Conservation (phyloP, 2,329 filamentous ascomycete genomes). For the Microsporum ferrugineum region DNA sequence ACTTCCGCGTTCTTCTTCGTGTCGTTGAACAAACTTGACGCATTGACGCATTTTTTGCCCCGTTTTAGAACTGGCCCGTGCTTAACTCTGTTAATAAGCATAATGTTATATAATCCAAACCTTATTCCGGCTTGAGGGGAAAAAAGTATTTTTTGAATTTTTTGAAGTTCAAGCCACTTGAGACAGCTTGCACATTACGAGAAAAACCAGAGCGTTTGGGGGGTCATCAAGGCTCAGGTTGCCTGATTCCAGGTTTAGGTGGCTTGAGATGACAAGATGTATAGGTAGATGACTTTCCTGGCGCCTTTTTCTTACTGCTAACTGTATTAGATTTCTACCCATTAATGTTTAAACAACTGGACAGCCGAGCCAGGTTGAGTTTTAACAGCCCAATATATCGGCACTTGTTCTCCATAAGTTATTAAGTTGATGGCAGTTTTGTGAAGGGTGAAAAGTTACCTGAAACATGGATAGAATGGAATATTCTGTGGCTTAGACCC, state of each 20-base stretch:
- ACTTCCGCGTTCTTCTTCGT: background rate
- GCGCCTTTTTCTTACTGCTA: background rate
- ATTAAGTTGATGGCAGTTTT: background rate
- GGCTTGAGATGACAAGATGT: too few relatives aligned
- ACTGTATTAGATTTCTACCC: background rate
- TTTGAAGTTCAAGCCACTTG: background rate
- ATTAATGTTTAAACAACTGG: too few relatives aligned
- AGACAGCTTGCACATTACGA: background rate
- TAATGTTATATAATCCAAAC: background rate
- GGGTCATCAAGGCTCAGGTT: too few relatives aligned
- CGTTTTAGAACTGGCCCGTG: background rate
- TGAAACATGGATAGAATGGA: background rate
- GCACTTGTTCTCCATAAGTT: too few relatives aligned
- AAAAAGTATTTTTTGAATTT: background rate
- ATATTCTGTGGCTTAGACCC: background rate
- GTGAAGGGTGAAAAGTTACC: background rate
- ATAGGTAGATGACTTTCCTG: too few relatives aligned
- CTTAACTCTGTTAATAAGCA: background rate
- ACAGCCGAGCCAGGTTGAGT: too few relatives aligned
- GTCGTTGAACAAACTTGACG: conserved; percentile 1
- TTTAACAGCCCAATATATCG: too few relatives aligned
- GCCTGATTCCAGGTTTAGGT: too few relatives aligned
- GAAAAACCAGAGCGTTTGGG: too few relatives aligned
- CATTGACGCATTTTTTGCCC: background rate
- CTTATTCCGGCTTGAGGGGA: background rate